Evolutionary conservation across 1,139 yeast genomes (phyloP), one percentile per base, ranked within the genome.

Genomic region (Protomyces pachydermus): DNA sequence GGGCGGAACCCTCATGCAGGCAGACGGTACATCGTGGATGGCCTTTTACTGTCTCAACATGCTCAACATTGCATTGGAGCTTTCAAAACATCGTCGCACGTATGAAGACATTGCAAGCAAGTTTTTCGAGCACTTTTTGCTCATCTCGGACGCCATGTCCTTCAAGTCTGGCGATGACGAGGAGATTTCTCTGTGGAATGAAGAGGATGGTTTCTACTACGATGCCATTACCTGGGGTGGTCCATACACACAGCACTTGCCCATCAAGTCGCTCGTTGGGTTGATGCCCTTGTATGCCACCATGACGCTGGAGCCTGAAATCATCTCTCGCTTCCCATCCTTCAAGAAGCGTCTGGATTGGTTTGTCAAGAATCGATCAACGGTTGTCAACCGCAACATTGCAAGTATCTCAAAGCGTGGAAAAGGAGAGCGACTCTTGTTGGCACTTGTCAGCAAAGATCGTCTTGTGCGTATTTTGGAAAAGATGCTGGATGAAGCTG

Each of bases 21-120:
- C 98, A 0, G 98, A 91, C 75, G 89, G 96, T 35, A 91, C 98
- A 6, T 97, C 97, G 53, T 91, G 98, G 98, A 89, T 91, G 96
- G 98, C 97, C 0, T 91, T 93, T 78, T 91, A 86, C 77, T 84
- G 89, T 48, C 79, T 91, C 70, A 95, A 89, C 74, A 91, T 91
- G 97, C 81, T 91, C 75, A 91, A 91, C 74, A 91, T 91, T 73
- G 95, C 98, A 0, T 81, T 91, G 70, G 98, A 91, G 75, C 81
- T 91, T 71, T 88, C 97, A 39, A 90, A 88, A 74, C 84, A 87
- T 60, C 85, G 91, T 69, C 86, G 91, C 0, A 95, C 89, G 25
- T 91, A 91, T 75, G 97, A 91, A 76, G 95, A 91, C 74, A 89
- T 91, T 76, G 98, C 98, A 1, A 87, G 96, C 64, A 91, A 91